Base-by-base conservation (phyloP, 495 filamentous ascomycete species). In the Talaromyces adpressus region DNA sequence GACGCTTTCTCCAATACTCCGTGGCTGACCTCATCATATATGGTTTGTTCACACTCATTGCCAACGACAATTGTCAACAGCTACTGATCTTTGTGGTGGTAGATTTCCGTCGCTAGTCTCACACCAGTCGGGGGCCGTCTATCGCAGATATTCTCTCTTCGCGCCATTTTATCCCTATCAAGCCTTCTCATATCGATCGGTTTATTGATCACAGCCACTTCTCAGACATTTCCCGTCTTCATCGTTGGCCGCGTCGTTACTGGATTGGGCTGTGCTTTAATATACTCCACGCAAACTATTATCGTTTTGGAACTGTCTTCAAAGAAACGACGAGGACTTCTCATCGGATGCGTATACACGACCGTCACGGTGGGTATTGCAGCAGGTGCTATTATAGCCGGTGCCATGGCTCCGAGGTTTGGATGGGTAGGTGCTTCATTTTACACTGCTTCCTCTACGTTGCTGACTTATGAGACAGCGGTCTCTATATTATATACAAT, bases 21-120 rank as follows among this genome's bases (percentile, higher is more conserved):
- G 65, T 93, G 89, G 89, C 89, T 93, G 65, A 91, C 88, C 6
- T 87, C 86, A 27, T 75, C 88, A 1, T 92, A 89, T 70, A 71
- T 88, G 64, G 78, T 81, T 76, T 53, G 62, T 12, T 63, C 1
- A 23, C 8, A 20, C 22, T 14, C 25, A 58, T 27, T 27, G 14
- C 20, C 5, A 20, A 56, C 12, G 18, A 54, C 3, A 4, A 54
- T 20, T 20, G 20, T 25, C 20, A 29, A 54, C 20, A 59, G 11
- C 22, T 36, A 6, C 25, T 39, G 30, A 59, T n/a, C 5, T 23
- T 14, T 59, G 12, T 29, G 20, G 27, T 39, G 1, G 27, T 72
- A 87, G 73, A 91, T 93, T 63, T 84, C 87, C 49, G 81, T 85
- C 79, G 88, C 87, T 49, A 87, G 83, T 20, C 75, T 87, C 4